Evolutionary conservation across 192 early-diverging fungal species (phyloP).

Genomic region (Gonapodya prolifera): DNA sequence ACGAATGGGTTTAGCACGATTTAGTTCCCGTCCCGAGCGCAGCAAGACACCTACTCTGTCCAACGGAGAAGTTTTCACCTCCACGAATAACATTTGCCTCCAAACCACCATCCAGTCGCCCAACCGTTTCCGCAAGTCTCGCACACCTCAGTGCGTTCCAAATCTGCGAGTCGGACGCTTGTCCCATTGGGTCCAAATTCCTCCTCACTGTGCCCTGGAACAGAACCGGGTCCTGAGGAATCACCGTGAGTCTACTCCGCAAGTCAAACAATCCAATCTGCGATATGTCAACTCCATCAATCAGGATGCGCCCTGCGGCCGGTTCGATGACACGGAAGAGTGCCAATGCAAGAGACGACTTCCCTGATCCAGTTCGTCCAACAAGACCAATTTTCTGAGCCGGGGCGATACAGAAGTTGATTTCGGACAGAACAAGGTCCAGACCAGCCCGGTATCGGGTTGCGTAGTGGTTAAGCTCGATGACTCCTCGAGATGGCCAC

Average conservation of each 20-base stretch:
- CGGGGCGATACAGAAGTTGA: neutral
- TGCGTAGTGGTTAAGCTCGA: constrained; percentile 64
- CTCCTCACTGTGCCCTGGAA: constrained; percentile 26
- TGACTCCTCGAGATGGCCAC: constrained; percentile 30
- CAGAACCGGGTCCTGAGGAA: constrained; percentile 67
- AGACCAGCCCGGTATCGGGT: constrained; percentile 69
- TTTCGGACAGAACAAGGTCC: constrained; percentile 58
- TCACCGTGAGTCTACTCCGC: constrained; percentile 54
- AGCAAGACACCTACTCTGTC: too few relatives aligned
- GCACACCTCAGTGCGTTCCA: constrained; percentile 28
- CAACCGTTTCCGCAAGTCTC: constrained; percentile 53
- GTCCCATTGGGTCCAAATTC: constrained; percentile 36
- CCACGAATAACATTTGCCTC: constrained; percentile 15
- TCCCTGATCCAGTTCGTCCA: neutral
- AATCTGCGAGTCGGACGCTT: constrained; percentile 24
- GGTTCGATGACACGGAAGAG: constrained; percentile 1
- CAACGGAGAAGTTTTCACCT: constrained; percentile 66
- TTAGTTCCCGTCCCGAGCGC: too few relatives aligned
- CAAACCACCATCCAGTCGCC: constrained; percentile 31
- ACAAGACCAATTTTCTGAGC: neutral
- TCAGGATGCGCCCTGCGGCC: neutral
- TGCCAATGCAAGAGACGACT: neutral
- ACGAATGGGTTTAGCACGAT: too few relatives aligned
- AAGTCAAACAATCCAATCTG: constrained; percentile 13
- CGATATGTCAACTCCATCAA: neutral